phyloP scores from a whole-genome alignment of 176 grass and related monocot genomes.

The Chrysopogon serrulatus region DNA sequence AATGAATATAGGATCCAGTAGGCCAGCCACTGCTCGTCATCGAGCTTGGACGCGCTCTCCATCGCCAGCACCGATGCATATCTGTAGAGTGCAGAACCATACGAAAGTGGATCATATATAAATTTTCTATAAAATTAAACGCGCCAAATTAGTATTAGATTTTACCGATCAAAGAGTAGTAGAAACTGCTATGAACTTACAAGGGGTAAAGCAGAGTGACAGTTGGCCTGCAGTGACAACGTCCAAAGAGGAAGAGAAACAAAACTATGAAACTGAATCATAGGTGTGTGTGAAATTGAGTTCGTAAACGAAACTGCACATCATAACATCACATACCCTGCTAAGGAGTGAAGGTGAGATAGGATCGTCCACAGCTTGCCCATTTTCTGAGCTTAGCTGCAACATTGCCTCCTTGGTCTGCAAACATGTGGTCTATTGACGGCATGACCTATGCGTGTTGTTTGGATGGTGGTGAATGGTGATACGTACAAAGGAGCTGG shows the following conservation, averaged over 20 bases:
- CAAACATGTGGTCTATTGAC: not conserved
- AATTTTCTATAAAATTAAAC: not conserved
- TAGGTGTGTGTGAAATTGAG: not conserved
- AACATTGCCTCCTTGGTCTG: not conserved
- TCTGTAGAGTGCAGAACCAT: not conserved
- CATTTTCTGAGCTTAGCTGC: conserved; percentile 19
- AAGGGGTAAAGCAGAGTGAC: conserved; percentile 55
- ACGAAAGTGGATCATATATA: not conserved
- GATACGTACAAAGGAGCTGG: not conserved
- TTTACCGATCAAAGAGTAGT: not conserved
- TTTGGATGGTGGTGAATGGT: not conserved
- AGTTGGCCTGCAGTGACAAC: conserved; percentile 28
- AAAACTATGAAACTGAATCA: not conserved
- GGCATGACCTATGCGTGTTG: not conserved
- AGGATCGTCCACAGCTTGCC: conserved; percentile 27
- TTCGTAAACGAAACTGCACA: not conserved
- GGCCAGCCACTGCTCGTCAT: conserved; percentile 53
- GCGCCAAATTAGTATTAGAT: not conserved
- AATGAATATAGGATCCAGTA: conserved; percentile 75
- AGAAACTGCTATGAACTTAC: conserved; percentile 25
- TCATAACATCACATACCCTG: conserved; percentile 34
- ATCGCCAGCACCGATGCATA: conserved; percentile 44
- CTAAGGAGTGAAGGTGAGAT: conserved; percentile 47
- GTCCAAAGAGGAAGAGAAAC: not conserved
- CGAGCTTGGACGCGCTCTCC: conserved; percentile 40